Evolutionary conservation across 2,329 filamentous ascomycete species (phyloP), one percentile per base, ranked within the genome.

Genomic region (Phaeoacremonium minimum): DNA sequence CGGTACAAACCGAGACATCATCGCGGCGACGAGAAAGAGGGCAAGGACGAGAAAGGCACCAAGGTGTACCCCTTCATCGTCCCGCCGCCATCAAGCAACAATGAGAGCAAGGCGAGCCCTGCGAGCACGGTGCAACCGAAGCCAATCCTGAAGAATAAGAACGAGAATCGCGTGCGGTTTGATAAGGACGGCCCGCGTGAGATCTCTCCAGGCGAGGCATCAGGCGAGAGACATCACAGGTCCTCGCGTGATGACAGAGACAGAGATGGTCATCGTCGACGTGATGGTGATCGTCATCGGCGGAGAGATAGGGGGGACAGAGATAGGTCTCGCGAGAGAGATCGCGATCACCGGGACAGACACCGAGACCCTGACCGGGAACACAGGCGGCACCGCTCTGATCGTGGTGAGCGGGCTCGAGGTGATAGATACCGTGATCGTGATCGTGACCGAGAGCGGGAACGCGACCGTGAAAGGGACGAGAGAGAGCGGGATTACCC

Each of bases 91-190:
- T 46, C 44, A 2, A 47, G 46, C 29, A 47, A 47, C 26, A 55
- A 51, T 38, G 49, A 53, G n/a, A 37, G 45, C 14, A 44, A 51
- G 6, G 55, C 52, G 2, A 58, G 61, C 1, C 55, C 63, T 1
- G 49, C 60, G 4, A 46, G 45, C 18, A 64, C 57, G 3, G 57
- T 63, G 0, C 55, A 49, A 38, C 76, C 75, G 2, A 79, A 77
- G 47, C 69, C 75, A 5, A 80, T 80, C n/a, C 60, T 80, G 14
- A 80, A 80, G 60, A 80, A 80, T 50, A 71, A 67, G 46, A 75
- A 77, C 41, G 69, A 70, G 32, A 72, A 79, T 41, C 72, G 72
- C 31, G 73, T 80, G 5, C 67, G 68, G 4, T 77, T 77, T 40
- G 67, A 71, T 26, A 63, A 66, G 1, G 64, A 72, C 46, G 48